phyloP scores from a whole-genome alignment of 805 yeast genomes.

The Novakomyces olei region DNA sequence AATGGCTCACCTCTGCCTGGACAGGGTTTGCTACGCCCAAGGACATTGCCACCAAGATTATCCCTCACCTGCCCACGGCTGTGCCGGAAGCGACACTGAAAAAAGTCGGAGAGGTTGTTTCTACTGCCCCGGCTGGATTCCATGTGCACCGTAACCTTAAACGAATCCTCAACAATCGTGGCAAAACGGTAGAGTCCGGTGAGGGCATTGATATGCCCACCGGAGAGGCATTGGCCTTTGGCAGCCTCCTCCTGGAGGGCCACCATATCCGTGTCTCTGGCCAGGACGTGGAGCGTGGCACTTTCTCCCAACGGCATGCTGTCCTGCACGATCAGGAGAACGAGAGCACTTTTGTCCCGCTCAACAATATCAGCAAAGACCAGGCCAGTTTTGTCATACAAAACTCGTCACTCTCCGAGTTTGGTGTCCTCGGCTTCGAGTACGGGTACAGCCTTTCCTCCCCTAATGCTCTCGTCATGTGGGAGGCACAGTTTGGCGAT shows the following conservation, averaged over 20 bases:
- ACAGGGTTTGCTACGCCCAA: conserved; percentile 95
- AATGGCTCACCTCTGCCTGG: conserved; percentile 98
- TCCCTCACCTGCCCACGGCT: conserved; percentile 92
- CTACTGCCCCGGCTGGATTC: conserved; percentile 70
- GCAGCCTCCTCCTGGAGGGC: conserved; percentile 79
- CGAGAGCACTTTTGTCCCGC: conserved; percentile 66
- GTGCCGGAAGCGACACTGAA: conserved; percentile 49
- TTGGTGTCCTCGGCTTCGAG: conserved; percentile 98
- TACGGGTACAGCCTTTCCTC: conserved; percentile 95
- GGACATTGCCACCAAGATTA: conserved; percentile 83
- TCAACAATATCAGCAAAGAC: conserved; percentile 51
- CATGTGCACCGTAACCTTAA: conserved; percentile 86
- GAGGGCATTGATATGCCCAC: conserved; percentile 98
- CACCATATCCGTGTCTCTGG: conserved; percentile 94
- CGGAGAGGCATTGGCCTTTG: conserved; percentile 97
- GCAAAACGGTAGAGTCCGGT: conserved; percentile 69
- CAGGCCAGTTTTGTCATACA: conserved; percentile 76
- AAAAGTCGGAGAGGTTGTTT: conserved; percentile 54
- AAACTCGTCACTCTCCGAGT: conserved; percentile 91
- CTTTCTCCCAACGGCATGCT: conserved; percentile 98
- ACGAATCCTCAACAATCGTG: conserved; percentile 75
- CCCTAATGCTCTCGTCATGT: conserved; percentile 88
- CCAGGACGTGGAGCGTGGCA: conserved; percentile 99
- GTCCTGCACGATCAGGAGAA: conserved; percentile 88
- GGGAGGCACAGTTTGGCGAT: conserved; percentile 99